A percentile compares a stretch with the other conserved stretches of the same genome.
phyloP scores from a whole-genome alignment of 371 early-diverging fungal species.

The Parasitella parasitica region DNA sequence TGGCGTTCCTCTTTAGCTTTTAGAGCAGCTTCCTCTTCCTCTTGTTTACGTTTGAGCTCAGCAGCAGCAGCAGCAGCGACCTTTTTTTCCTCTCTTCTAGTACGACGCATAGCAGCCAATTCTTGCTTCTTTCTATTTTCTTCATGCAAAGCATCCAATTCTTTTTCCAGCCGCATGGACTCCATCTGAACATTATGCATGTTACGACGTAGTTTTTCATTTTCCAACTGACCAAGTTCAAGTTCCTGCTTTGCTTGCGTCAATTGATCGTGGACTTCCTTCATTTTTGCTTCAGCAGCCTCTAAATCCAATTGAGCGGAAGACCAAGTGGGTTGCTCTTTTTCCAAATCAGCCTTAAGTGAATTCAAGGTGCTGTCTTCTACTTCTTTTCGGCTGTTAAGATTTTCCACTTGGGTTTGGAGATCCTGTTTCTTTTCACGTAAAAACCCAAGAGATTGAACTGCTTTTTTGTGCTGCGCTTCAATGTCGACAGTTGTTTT shows the following conservation, averaged over 20 bases:
- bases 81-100: not conserved
- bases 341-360: constrained; percentile 16
- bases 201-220: constrained; percentile 31
- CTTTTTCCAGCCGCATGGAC: constrained; percentile 18
- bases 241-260: constrained; percentile 20
- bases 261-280: constrained; percentile 16
- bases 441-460: constrained; percentile 21
- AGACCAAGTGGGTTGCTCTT: constrained; percentile 30
- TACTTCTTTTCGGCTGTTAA: constrained; percentile 1
- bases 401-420: constrained; percentile 16
- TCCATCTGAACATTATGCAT: constrained; percentile 46
- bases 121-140: constrained; percentile 26
- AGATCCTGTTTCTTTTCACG: constrained; percentile 28
- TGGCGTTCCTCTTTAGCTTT: constrained; percentile 9
- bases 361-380: constrained; percentile 14
- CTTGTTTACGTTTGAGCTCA: constrained; percentile 4
- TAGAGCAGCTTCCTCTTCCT: constrained; percentile 7
- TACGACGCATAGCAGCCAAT: constrained; percentile 2
- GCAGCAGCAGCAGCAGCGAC: constrained; percentile 3
- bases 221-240: constrained; percentile 34
- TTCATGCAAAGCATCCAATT: constrained; percentile 28
- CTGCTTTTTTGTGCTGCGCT: constrained; percentile 19
- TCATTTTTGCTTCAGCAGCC: constrained; percentile 25
- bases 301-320: constrained; percentile 17
- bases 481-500: constrained; percentile 24